Evolutionary conservation across 805 yeast species (phyloP), one percentile per base, ranked within the genome.

Genomic region (Kodamaea neixiangensis): DNA sequence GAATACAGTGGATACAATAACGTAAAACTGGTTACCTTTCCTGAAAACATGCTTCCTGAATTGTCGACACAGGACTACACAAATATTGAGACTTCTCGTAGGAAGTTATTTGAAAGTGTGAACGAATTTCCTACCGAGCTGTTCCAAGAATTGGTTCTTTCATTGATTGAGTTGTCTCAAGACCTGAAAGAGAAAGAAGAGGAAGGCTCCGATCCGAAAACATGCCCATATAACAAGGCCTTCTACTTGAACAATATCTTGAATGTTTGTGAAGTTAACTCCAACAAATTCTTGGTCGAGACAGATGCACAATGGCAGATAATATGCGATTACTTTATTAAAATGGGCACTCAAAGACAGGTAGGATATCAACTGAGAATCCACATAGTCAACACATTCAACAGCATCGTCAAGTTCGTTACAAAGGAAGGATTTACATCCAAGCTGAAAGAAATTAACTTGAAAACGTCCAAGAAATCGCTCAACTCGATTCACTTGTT

Each of bases 61-160:
- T 60, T 85, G 15, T 59, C 73, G 1, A 59, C 74, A 22, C 69
- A 65, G 43, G 91, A 86, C 55, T 50, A 78, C 14, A 59, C 72
- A 38, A 71, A 79, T 0, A 76, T 90, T 33, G 86, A 82, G 44
- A 66, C 62, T 5, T 80, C 92, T 0, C 66, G 84, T 14, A 66
- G 68, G n/a, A 86, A 84, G 53, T 71, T 92, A 25, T 67, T 79
- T 50, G 91, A 85, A 22, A 82, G 86, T 47, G 77, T 93, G 1
- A 67, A 68, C 11, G 77, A 76, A 5, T 87, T 83, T 52, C 77
- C 84, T 1, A 67, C 71, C 2, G 64, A 66, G 0, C 78, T 90
- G 0, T 82, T 84, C 51, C 48, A 61, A 4, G 74, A 72, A 6
- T 63, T 91, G 17, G 49, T 85, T 1, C 57, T 63, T 1, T 76